These are phyloP conservation scores for Aspergillus aculeatus DNA, from an alignment of 2,329 filamentous ascomycete species.

Conservation along the genomic window DNA sequence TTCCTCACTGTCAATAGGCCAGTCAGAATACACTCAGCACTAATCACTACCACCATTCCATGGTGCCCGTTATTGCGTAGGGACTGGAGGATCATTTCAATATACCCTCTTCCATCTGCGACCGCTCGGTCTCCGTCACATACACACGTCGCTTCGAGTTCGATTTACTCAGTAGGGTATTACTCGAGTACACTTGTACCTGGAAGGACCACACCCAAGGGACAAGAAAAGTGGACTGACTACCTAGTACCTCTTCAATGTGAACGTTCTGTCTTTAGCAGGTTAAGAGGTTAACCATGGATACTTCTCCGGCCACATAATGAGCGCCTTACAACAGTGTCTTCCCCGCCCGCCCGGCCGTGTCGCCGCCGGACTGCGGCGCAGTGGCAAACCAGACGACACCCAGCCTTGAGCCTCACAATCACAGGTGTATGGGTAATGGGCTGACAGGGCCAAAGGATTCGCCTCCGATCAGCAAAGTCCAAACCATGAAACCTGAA, in stretches of 20 bases:
- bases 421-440: background rate
- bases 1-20: background rate
- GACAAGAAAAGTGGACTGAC: background rate
- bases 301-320: background rate
- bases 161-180: background rate
- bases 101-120: background rate
- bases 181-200: background rate
- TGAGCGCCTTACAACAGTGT: background rate
- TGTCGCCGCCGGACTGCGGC: background rate
- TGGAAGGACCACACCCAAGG: background rate
- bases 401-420: constrained; percentile 4
- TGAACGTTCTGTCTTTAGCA: constrained; percentile 1
- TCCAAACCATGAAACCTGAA: background rate
- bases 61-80: background rate
- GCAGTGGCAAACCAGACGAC: constrained; percentile 4
- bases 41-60: background rate
- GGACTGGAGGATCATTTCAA: background rate
- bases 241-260: background rate
- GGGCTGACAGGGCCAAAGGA: background rate
- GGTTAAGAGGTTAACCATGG: background rate
- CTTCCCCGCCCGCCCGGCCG: background rate
- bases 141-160: background rate
- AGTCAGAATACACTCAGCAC: background rate
- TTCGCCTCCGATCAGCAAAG: constrained; percentile 5
- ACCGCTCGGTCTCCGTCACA: too few species aligned